Base-by-base conservation (phyloP, 257 asterid species). In the Petunia axillaris region DNA sequence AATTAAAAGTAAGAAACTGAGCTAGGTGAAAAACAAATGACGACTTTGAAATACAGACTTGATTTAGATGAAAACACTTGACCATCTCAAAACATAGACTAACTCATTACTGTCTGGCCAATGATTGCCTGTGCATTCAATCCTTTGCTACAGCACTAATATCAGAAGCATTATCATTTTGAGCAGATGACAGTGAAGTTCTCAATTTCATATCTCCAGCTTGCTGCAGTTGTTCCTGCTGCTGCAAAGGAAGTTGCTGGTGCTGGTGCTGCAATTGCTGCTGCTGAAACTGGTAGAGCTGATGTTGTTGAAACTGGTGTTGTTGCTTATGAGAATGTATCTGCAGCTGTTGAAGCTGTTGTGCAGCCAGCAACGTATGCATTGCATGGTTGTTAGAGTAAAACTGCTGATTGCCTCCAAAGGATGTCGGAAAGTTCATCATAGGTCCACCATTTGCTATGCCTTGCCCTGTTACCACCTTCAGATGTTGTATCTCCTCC, bases 311-410 rank as follows among this genome's bases (percentile, higher is more conserved):
- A 63, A 85, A 87, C 79, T 82, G 90, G 41, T 89, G 93, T 79
- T 90, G 94, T 55, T 89, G 97, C 90, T 90, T 92, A 80, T 90
- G 95, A 43, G 97, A 88, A 79, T 93, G 91, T 81, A 94, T 86
- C 89, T 94, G 98, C 84, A 94, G 98, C 84, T 93, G 98, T 88
- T 94, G 98, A 80, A 94, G 83, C 64, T 93, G 98, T 73, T 94
- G 98, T 39, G 97, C 91, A 0, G 98, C 89, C 83, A 91, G 75
- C 64, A 90, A 60, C 0, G 98, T 84, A 85, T 92, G 94, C 90
- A 87, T 75, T 3, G 92, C 89, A 36, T 87, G 88, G 85, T 86
- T 91, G 85, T 87, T 86, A 8, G 83, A 46, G 77, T 89, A 93
- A 81, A 85, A 93, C 60, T 90, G 98, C 86, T 87, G 93, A 81